A percentile compares a stretch with the other conserved stretches of the same genome.
Conservation (phyloP, 257 asterid species). For the Solanum tacnaense region DNA sequence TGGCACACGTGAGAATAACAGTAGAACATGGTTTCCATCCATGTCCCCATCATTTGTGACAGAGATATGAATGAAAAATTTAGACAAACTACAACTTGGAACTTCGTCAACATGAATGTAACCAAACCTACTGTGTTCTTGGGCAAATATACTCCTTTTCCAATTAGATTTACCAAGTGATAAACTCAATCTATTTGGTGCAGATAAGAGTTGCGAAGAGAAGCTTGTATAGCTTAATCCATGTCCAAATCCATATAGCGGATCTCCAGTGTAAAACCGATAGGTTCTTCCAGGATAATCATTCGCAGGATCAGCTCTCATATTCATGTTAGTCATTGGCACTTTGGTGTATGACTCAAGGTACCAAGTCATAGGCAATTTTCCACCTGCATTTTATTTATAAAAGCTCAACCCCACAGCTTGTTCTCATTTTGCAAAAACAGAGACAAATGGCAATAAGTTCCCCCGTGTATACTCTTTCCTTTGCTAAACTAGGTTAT, state of each 20-base stretch:
- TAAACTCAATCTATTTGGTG: conserved; percentile 48
- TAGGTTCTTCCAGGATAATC: conserved; percentile 87
- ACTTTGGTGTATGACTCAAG: conserved; percentile 70
- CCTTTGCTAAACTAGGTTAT: not conserved
- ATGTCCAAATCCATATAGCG: conserved; percentile 56
- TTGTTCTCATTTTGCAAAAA: not conserved
- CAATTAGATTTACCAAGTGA: conserved; percentile 8
- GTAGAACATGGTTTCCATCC: conserved; percentile 56
- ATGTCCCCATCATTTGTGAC: conserved; percentile 56
- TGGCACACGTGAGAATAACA: conserved; percentile 41
- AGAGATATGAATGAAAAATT: conserved; percentile 39
- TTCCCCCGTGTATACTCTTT: not conserved
- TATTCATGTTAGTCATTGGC: conserved; percentile 84
- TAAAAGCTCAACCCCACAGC: not conserved
- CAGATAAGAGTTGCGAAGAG: conserved; percentile 37
- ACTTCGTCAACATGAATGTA: conserved; percentile 42
- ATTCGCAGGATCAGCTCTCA: conserved; percentile 80
- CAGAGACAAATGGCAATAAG: not conserved
- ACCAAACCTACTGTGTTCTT: conserved; percentile 8
- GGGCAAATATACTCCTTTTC: conserved; percentile 19
- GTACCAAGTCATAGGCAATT: conserved; percentile 82
- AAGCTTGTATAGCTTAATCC: conserved; percentile 76
- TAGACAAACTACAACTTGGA: conserved; percentile 36
- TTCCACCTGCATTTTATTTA: conserved; percentile 48
- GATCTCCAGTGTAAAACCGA: conserved; percentile 72